Evolutionary conservation across 2,329 filamentous ascomycete species (phyloP), one percentile per base, ranked within the genome.

Genomic region (Aspergillus brunneoviolaceus): DNA sequence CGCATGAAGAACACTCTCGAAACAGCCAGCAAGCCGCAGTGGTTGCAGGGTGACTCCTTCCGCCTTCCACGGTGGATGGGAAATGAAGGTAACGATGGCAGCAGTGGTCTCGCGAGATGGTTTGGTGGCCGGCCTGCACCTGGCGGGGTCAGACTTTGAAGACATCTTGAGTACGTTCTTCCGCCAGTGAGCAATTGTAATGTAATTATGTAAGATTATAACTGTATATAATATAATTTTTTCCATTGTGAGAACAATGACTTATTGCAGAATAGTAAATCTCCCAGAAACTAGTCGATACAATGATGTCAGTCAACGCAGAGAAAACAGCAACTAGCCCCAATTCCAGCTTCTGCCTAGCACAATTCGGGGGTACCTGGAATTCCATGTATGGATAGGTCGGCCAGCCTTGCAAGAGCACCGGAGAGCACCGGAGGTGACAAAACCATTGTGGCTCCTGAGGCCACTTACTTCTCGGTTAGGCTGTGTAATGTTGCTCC

Each of bases 1-100:
- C 84, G 94, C 39, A 88, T 99, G 68, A 90, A 88, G 76, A 99
- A 99, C 71, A 98, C 95, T 0, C 86, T 98, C 55, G 94, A 98
- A 62, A 89, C 87, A 0, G 84, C 92, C 2, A 89, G 92, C 55
- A 84, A 88, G 31, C 94, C 95, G 0, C 87, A 87, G 64, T 98
- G 93, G 92, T 80, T 96, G 64, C 84, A 87, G 67, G 89, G 90
- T 27, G 81, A 91, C 29, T 84, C 86, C 9, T 85, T 93, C 75
- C 91, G 88, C 75, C 86, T 88, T 71, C 92, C 91, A 5, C 89
- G 87, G 69, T 96, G 92, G 92, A 90, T 95, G 86, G 85, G 86
- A 19, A 85, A 84, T 25, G 83, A 85, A 55, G 82, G 82, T 11
- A 67, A 60, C 59, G 69, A 67, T 49, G 67, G 58, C 35, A 70